phyloP scores from a whole-genome alignment of 305 asterid species.

The Fraxinus floribunda region DNA sequence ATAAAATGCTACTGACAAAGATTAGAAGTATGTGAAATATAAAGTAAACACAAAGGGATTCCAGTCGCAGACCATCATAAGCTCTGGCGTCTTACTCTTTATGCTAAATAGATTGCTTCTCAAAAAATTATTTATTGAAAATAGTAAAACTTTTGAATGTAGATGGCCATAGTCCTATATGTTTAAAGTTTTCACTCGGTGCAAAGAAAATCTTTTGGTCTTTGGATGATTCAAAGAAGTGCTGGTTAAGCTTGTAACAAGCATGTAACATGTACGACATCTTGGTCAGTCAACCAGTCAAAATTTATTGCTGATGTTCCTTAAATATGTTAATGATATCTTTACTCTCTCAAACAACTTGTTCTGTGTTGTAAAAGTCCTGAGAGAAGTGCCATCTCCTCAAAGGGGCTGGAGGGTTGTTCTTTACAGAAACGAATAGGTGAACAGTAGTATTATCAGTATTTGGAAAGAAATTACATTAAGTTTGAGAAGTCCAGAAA shows the following conservation, averaged over 20 bases:
- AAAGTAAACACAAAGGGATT: not conserved
- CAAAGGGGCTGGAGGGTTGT: not conserved
- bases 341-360: not conserved
- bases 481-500: not conserved
- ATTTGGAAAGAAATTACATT: not conserved
- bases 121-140: not conserved
- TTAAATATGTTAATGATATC: not conserved
- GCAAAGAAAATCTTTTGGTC: not conserved
- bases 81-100: not conserved
- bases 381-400: not conserved
- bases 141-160: not conserved
- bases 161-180: not conserved
- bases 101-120: not conserved
- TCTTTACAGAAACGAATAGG: not conserved
- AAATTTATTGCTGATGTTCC: not conserved
- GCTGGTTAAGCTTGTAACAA: not conserved
- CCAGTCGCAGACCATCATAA: not conserved
- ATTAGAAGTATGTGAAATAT: not conserved
- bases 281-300: not conserved
- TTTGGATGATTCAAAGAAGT: not conserved
- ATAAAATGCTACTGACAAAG: not conserved
- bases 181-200: not conserved
- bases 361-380: not conserved
- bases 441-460: not conserved
- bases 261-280: not conserved